Percentiles rank a stretch among this genome's conserved stretches.
These are phyloP conservation scores for Cercospora sp. DNA, from an alignment of 2,329 filamentous ascomycete genomes.

Conservation along the genomic window DNA sequence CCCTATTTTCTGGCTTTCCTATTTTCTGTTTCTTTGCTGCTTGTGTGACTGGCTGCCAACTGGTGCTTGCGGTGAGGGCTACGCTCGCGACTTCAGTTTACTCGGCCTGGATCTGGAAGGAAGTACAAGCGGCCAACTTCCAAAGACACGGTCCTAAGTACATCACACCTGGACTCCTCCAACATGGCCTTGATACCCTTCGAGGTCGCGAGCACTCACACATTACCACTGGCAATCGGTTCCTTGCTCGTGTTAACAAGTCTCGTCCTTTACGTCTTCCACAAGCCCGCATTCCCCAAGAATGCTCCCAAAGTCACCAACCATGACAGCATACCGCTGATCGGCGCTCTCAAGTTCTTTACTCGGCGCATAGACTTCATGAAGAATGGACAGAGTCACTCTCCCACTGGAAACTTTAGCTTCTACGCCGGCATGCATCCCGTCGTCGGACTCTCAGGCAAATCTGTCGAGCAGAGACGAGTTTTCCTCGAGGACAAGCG, in stretches of 20 bases:
- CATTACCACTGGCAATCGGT: conserved; percentile 15
- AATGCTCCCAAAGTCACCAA: conserved; percentile 29
- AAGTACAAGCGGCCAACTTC: background rate
- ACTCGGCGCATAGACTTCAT: conserved; percentile 50
- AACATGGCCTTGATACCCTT: background rate
- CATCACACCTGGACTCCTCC: background rate
- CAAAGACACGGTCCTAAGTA: background rate
- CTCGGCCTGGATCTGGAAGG: background rate
- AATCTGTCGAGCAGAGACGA: conserved; percentile 42
- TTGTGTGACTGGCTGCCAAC: background rate
- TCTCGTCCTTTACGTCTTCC: conserved; percentile 28
- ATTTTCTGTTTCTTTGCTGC: background rate
- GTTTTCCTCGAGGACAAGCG: conserved; percentile 50
- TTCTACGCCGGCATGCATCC: conserved; percentile 51
- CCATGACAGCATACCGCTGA: conserved; percentile 41
- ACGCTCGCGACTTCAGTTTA: background rate
- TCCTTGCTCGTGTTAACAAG: conserved; percentile 20
- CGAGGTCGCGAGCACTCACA: background rate
- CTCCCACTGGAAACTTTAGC: conserved; percentile 48
- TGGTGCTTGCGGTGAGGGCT: too few species aligned
- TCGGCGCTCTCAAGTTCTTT: conserved; percentile 52
- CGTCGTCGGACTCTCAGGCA: conserved; percentile 50
- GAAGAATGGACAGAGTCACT: conserved; percentile 35
- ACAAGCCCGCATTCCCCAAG: conserved; percentile 27
- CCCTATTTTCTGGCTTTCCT: background rate